Base-by-base conservation (phyloP, 345 rosid species). In the Eutrema japonicum region DNA sequence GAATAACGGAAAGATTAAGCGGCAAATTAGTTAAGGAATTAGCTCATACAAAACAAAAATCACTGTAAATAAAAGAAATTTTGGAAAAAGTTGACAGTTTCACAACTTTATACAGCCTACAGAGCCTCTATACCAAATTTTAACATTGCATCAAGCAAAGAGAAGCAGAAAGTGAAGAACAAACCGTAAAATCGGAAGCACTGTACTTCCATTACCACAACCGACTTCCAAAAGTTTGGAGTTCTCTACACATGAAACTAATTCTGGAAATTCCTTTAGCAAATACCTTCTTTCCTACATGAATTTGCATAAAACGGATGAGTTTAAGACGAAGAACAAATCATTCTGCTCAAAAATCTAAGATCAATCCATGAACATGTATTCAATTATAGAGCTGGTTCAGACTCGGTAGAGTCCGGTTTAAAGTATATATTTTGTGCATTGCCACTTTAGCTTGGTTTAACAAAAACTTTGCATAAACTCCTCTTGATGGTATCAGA, bases 131-230 rank as follows among this genome's bases (percentile, higher is more conserved):
- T 18, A 33, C 38, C 10, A 16, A 35, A 64, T 64, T 30, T 8
- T 3, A 64, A 42, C 12, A 42, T 37, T 3, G 35, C 18, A 63
- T 8, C 13, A 53, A 22, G 35, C 27, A 22, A 57, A 41, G 10
- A 13, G n/a, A 2, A 56, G 55, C 30, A 40, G 37, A 13, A 16
- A 69, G 29, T 2, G 18, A 13, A 54, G 22, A 43, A 13, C 4
- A 0, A 42, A 93, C 96, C 95, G 85, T 65, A 94, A 70, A 69
- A 94, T 82, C 8, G 96, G 96, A 78, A 88, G 85, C 16, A 81
- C 82, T 0, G 96, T 81, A 78, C 98, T 94, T 14, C 98, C 97
- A 82, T 82, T 94, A 43, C 98, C 97, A 66, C 97, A 89, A 16
- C 97, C 98, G 14, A 89, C 89, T 85, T 94, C 97, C 81, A 94